Evolutionary conservation across 768 basidiomycete species (phyloP), one percentile per base, ranked within the genome.

Genomic region (Psilocybe tampanensis): DNA sequence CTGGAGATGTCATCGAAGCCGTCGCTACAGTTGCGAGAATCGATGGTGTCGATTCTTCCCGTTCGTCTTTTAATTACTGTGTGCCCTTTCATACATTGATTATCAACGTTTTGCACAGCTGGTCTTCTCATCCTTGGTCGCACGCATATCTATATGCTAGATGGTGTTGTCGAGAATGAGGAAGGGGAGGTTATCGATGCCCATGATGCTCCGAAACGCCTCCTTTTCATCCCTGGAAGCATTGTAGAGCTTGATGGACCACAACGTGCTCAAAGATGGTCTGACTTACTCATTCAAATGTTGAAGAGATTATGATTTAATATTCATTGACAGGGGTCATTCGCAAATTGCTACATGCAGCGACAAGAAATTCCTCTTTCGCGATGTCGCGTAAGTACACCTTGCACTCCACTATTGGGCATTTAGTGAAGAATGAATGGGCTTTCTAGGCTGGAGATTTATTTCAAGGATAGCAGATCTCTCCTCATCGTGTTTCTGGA

Each of bases 391-490:
- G 91, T 94, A 66, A 76, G 91, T 76, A 9, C 15, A 24, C 47
- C 12, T n/a, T 41, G 44, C 44, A 52, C n/a, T 54, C 48, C 29
- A 45, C 33, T 15, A n/a, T 44, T 34, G 26, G 2, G 58, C 36
- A 52, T 29, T 15, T 39, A 13, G 13, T 39, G 36, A 3, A 3
- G 9, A 53, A 36, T 32, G n/a, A 22, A 12, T n/a, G n/a, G 24
- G 23, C 41, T 41, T 15, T 34, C 8, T 59, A 95, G 93, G 0
- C 76, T 97, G 15, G 95, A 98, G 69, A 80, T 98, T 9, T 96
- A 95, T 73, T 94, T 97, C 79, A 89, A 86, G 64, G 95, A 98
- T 64, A 94, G 92, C 62, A 85, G 92, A 7, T 95, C 92, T 15
- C 75, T 97, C 44, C 76, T 98, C 19, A 78, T 93, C 26, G 90